Base-by-base conservation (phyloP, 2,329 filamentous ascomycete genomes). In the Capronia coronata region DNA sequence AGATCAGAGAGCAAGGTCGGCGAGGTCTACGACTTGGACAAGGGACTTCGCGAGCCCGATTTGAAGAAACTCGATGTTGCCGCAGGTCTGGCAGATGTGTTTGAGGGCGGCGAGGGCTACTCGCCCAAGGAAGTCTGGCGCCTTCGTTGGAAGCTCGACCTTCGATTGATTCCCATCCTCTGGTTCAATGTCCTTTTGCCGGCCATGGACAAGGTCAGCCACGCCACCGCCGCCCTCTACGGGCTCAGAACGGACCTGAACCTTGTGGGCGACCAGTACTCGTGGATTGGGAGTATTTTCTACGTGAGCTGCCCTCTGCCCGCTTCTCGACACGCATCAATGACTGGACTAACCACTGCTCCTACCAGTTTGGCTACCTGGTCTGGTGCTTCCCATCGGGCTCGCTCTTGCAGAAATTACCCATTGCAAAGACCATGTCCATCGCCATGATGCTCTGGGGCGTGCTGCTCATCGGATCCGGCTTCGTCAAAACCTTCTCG, bases 361-460 rank as follows among this genome's bases (percentile, higher is more conserved):
- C n/a, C 29, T 32, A 9, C 62, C 73, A 71, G 48, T 62, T 72
- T 43, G 64, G 68, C 0, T 73, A 70, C 50, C 58, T 66, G 11
- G 51, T 57, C 9, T 65, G 62, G 63, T 56, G 60, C 2, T 51
- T 62, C 25, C 61, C 61, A 9, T 56, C 60, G 2, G 62, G 59
- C 29, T 53, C 61, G 8, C 45, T 63, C 13, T 57, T 63, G 42
- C 60, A 61, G 39, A 51, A 56, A 23, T 52, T 61, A 9, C 59
- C 58, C 6, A 59, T 69, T 11, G 67, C 65, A 16, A 75, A 73
- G 62, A 75, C 79, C 56, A 65, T 79, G 1, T 75, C 73, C 1
- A 65, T 67, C 29, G 78, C 78, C 56, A 80, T 83, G 52, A 78
- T 81, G 52, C 46, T 65, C 27, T 68, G 67, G 69, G 71, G 71